A percentile compares a stretch with the other conserved stretches of the same genome.
Conservation (phyloP, 1,284 basidiomycete species). For the Vanrija humicola region DNA sequence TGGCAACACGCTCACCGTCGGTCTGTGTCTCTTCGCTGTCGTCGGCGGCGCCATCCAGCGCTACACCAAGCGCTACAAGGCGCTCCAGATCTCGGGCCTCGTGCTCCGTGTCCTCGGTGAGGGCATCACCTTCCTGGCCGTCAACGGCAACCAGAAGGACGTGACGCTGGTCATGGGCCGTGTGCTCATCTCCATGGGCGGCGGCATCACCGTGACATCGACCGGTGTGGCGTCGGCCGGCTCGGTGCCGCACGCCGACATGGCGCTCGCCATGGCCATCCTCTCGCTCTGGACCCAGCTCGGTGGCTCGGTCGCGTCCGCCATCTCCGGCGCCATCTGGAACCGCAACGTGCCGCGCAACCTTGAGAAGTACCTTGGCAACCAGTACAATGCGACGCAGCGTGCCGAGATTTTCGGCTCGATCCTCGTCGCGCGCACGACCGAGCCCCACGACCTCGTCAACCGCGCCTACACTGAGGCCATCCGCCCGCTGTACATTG, state of each 20-base stretch:
- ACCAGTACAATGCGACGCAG: constrained; percentile 16
- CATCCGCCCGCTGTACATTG: constrained; percentile 18
- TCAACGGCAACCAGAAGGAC: constrained; percentile 25
- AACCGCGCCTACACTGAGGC: constrained; percentile 26
- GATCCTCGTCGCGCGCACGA: constrained; percentile 20
- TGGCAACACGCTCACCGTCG: constrained; percentile 37
- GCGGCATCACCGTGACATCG: constrained; percentile 44
- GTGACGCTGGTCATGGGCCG: constrained; percentile 22
- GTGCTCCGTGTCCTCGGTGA: constrained; percentile 30
- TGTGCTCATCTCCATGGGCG: constrained; percentile 40
- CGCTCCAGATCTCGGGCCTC: constrained; percentile 30
- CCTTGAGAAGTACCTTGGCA: constrained; percentile 28
- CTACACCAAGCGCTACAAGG: constrained; percentile 52
- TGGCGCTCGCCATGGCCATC: constrained; percentile 45
- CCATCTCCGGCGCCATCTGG: constrained; percentile 41
- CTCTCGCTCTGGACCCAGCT: constrained; percentile 47
- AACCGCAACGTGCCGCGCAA: constrained; percentile 24
- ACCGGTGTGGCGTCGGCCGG: constrained; percentile 46
- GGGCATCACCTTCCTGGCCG: constrained; percentile 29
- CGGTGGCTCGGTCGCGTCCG: constrained; percentile 43
- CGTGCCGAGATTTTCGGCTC: constrained; percentile 23
- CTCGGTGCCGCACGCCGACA: constrained; percentile 45
- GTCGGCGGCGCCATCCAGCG: constrained; percentile 46
- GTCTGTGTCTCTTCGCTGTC: constrained; percentile 43
- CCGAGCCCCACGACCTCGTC: constrained; percentile 25